These are phyloP conservation scores for Fusarium virguliforme DNA, from an alignment of 2,329 filamentous ascomycete species.

Conservation along the genomic window DNA sequence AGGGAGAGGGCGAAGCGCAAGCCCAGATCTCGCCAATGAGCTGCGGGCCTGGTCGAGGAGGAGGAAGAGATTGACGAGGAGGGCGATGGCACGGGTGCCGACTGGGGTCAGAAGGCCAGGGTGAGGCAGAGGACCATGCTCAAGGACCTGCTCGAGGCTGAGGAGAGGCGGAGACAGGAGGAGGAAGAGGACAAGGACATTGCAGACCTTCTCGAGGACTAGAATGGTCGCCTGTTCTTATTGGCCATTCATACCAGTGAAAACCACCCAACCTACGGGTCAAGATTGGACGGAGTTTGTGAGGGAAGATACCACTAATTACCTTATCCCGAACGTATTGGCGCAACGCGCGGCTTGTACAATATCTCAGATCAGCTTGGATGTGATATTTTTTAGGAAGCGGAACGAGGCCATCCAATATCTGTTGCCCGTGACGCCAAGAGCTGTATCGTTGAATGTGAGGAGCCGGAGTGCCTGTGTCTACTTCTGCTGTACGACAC, in stretches of 20 bases:
- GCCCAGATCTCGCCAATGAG: slow-evolving; percentile 75
- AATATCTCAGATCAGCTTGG: neutral
- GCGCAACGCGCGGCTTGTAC: neutral
- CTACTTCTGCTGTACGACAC: slow-evolving; percentile 13
- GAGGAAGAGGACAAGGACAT: slow-evolving; percentile 83
- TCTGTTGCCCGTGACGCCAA: slow-evolving; percentile 4
- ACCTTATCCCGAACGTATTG: neutral
- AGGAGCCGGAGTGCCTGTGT: neutral
- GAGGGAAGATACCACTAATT: slow-evolving; percentile 17
- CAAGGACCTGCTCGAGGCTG: slow-evolving; percentile 76
- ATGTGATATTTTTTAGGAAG: slow-evolving; percentile 5
- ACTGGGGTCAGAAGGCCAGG: slow-evolving; percentile 81
- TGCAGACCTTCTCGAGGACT: slow-evolving; percentile 77
- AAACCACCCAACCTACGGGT: slow-evolving; percentile 18
- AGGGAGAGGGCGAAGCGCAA: slow-evolving; percentile 68
- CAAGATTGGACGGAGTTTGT: slow-evolving; percentile 16
- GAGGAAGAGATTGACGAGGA: slow-evolving; percentile 67
- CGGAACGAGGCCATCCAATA: neutral
- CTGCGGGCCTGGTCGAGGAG: slow-evolving; percentile 72
- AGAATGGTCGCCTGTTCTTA: slow-evolving; percentile 26
- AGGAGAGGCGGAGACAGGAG: slow-evolving; percentile 72
- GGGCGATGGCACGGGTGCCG: slow-evolving; percentile 64
- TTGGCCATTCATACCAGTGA: slow-evolving; percentile 6
- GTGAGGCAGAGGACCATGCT: slow-evolving; percentile 78
- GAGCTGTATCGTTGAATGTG: neutral